Conservation (phyloP, 2,329 filamentous ascomycete species). For the Periglandula ipomoeae region DNA sequence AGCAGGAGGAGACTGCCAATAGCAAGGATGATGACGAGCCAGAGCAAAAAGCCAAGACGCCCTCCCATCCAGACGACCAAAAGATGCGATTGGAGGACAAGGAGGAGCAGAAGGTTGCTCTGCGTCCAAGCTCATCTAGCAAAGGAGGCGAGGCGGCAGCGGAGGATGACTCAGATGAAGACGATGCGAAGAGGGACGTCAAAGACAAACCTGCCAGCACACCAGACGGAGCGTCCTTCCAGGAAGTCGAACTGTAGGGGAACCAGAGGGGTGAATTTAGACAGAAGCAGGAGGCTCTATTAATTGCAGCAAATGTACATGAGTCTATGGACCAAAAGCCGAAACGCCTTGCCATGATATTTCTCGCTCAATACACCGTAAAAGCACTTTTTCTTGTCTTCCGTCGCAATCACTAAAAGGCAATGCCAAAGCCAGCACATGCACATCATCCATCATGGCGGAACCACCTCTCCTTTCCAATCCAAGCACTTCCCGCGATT, state of each 20-base stretch:
- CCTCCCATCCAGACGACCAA: slow-evolving; percentile 36
- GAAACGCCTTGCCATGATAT: background rate
- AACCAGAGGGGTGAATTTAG: background rate
- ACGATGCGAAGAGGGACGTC: slow-evolving; percentile 23
- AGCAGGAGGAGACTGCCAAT: slow-evolving; percentile 17
- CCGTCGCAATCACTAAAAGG: too few relatives aligned
- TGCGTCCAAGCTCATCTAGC: slow-evolving; percentile 29
- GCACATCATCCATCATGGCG: slow-evolving; percentile 32
- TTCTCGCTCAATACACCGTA: too few relatives aligned
- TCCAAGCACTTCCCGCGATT: slow-evolving; percentile 59
- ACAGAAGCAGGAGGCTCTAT: background rate
- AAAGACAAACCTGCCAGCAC: slow-evolving; percentile 34
- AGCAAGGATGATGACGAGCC: slow-evolving; percentile 10
- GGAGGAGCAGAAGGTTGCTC: slow-evolving; percentile 43
- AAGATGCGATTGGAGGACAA: slow-evolving; percentile 48
- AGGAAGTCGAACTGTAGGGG: slow-evolving; percentile 49
- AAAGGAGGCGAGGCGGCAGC: slow-evolving; percentile 18
- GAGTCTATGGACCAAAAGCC: background rate
- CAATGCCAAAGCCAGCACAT: too few relatives aligned
- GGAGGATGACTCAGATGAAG: slow-evolving; percentile 21
- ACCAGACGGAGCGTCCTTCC: slow-evolving; percentile 51
- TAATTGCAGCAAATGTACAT: background rate
- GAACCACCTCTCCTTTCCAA: slow-evolving; percentile 56
- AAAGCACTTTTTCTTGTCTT: too few relatives aligned
- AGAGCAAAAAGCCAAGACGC: slow-evolving; percentile 27